Percentiles rank a stretch among this genome's conserved stretches.
Conservation (phyloP, 805 yeast genomes). For the Suhomyces faveliae region DNA sequence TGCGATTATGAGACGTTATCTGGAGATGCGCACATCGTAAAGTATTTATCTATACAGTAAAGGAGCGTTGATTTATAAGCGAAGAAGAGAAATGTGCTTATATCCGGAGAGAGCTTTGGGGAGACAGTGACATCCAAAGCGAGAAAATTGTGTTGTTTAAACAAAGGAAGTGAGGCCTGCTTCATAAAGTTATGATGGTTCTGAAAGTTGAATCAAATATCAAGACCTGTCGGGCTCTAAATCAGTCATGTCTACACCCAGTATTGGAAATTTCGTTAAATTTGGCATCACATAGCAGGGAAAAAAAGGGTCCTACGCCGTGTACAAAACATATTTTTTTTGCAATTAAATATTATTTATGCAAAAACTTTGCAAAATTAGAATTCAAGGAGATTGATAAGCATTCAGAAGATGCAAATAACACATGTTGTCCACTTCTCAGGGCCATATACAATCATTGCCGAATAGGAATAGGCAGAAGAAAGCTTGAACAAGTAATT, state of each 20-base stretch:
- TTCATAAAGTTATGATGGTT: no score
- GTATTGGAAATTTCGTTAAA: not conserved
- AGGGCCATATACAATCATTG: not conserved
- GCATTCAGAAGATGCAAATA: not conserved
- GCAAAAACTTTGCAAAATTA: not conserved
- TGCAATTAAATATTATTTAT: not conserved
- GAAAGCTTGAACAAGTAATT: not conserved
- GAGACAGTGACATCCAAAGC: no score
- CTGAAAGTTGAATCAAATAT: no score
- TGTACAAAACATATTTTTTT: not conserved
- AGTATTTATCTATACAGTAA: not conserved
- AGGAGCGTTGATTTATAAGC: not conserved
- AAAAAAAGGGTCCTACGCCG: not conserved
- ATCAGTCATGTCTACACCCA: no score
- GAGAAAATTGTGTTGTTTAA: no score
- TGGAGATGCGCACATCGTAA: not conserved
- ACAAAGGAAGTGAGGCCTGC: no score
- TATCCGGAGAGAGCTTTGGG: no score
- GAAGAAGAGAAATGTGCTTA: no score
- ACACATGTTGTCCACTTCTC: not conserved
- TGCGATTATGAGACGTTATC: not conserved
- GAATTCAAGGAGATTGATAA: not conserved
- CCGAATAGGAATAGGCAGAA: not conserved
- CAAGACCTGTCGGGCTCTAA: no score
- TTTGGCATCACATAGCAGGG: not conserved